Base-by-base conservation (phyloP, 2,329 filamentous ascomycete genomes). In the Diaporthe sp. region DNA sequence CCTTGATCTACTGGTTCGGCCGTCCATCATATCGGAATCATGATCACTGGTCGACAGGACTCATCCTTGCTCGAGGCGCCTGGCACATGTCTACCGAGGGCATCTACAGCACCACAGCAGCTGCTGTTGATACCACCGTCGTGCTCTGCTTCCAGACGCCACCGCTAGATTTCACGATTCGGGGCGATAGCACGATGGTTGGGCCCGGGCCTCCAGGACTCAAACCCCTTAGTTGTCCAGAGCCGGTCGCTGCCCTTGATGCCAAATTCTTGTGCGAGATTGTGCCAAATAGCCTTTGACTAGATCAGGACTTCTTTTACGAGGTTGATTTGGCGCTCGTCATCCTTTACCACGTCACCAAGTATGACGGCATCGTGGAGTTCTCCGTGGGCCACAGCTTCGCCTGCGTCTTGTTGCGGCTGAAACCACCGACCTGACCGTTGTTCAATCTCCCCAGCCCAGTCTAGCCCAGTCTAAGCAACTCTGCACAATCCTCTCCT, bases 41-140 rank as follows among this genome's bases (percentile, higher is more conserved):
- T 47, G 66, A 54, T 58, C n/a, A 25, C 33, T 17, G 45, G 30
- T 25, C 28, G 68, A 50, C 72, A 74, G 68, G 72, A 70, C 67
- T 17, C 17, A 76, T 70, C 75, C 72, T 72, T 74, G 75, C 54
- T 54, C 12, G n/a, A 19, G 25, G 40, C 64, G 25, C 61, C 52
- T 76, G 57, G 71, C 64, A 54, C 57, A 69, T 61, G 66, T 28
- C 66, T 45, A 73, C 58, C 55, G 35, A 66, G 40, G 70, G 70
- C 22, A 64, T 30, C 38, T 42, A 38, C 67, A 47, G 28, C n/a
- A 52, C 17, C 22, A 30, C 19, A 52, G 15, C 22, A 40, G 19
- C 45, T 33, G 35, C 45, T 64, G 42, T 61, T 40, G 70, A 64
- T 22, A 45, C 30, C 55, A 60, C 25, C 19, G 28, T 64, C 19